These are phyloP conservation scores for Aspergillus pseudoglaucus DNA, from an alignment of 2,329 filamentous ascomycete genomes.

Conservation along the genomic window DNA sequence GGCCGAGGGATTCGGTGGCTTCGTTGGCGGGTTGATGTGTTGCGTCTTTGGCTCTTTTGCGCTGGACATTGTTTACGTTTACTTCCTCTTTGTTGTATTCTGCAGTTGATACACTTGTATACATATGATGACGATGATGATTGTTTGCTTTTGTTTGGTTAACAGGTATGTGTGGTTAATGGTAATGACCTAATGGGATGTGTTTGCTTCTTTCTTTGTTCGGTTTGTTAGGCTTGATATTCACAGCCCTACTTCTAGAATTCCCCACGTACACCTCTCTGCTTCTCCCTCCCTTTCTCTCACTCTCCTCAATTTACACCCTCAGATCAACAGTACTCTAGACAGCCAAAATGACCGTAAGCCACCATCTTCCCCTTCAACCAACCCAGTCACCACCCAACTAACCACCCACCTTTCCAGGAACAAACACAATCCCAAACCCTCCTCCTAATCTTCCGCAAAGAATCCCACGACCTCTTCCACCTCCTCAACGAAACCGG, in stretches of 20 bases:
- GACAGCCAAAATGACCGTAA: not conserved
- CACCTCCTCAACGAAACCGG: slow-evolving; percentile 1
- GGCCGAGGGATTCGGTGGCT: not conserved
- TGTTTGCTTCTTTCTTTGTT: not conserved
- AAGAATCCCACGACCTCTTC: not conserved
- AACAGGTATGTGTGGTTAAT: not conserved
- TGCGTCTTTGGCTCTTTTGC: not conserved
- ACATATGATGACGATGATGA: not conserved
- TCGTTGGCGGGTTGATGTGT: not conserved
- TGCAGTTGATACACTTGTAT: not conserved
- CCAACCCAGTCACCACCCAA: no score
- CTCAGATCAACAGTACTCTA: not conserved
- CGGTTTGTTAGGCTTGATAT: no score
- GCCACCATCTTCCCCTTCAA: not conserved
- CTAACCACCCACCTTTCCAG: not conserved
- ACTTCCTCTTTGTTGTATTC: not conserved
- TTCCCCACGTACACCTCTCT: not conserved
- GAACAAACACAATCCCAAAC: not conserved
- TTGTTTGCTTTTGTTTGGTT: not conserved
- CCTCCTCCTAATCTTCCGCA: slow-evolving; percentile 2
- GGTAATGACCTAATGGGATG: not conserved
- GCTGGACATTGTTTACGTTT: not conserved
- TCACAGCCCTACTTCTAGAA: no score
- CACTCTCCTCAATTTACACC: not conserved
- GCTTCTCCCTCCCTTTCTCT: not conserved